Evolutionary conservation across 495 filamentous ascomycete genomes (phyloP).

Genomic region (Xylaria telfairii): DNA sequence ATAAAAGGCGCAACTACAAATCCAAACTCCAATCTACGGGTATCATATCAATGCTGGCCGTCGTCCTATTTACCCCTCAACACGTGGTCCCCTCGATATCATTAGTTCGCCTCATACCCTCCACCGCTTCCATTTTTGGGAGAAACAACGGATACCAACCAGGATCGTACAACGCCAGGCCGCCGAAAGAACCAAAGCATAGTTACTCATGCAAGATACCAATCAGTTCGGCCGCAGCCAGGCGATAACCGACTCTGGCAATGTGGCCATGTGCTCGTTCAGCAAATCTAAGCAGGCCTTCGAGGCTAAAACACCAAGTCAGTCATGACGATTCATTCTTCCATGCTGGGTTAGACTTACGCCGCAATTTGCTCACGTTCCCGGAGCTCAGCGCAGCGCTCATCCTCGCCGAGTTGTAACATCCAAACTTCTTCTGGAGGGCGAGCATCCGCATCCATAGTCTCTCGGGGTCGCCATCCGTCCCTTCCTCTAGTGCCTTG

Average conservation of each 20-base stretch:
- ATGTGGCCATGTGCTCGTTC: constrained; percentile 49
- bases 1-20: constrained; percentile 2
- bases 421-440: constrained; percentile 49
- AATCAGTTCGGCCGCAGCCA: constrained; percentile 20
- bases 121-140: not conserved
- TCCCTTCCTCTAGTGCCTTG: constrained; percentile 38
- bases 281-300: constrained; percentile 50
- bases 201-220: not conserved
- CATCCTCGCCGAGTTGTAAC: constrained; percentile 55
- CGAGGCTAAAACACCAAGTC: constrained; percentile 38
- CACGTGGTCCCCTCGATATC: not conserved
- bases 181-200: not conserved
- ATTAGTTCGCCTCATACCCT: not conserved
- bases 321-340: not conserved
- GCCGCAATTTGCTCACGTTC: constrained; percentile 41
- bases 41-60: constrained; percentile 26
- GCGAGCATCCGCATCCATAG: constrained; percentile 55
- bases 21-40: constrained; percentile 26
- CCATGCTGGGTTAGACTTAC: constrained; percentile 40
- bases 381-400: constrained; percentile 47
- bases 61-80: constrained; percentile 3
- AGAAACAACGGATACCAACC: not conserved
- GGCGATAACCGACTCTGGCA: constrained; percentile 37
- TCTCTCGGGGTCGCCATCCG: constrained; percentile 41
- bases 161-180: constrained; percentile 11